Base-by-base conservation (phyloP, 1,139 yeast species). In the Geotrichum phurueaensis region DNA sequence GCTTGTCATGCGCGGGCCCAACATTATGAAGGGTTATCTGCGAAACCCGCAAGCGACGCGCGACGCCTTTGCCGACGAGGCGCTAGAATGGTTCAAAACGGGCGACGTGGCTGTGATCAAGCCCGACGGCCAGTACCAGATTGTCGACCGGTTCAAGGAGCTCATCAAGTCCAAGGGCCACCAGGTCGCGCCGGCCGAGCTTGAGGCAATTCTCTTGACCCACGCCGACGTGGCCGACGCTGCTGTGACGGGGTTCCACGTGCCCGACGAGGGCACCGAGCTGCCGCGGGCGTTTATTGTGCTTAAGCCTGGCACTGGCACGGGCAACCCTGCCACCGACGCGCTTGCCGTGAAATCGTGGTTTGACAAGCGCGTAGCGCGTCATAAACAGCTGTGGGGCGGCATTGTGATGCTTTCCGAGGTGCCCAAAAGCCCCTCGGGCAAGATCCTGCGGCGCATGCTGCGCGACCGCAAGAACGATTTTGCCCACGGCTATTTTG, bases 161-260 rank as follows among this genome's bases (percentile, higher is more conserved):
- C 84, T 87, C 73, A 88, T 87, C 79, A 87, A 88, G 73, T 78
- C 89, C 9, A 92, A 88, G 74, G 95, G 94, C 62, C 92, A 87
- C 71, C 89, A 88, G 71, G 85, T 88, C 45, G 86, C 94, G 0
- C 94, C 95, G 1, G 95, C 89, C 64, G 87, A 84, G 71, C 82
- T 88, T 58, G 95, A 88, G 70, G 86, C 84, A 65, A 73, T 79
- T 23, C 83, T 87, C 64, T 75, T 87, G 51, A 76, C 85, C 10
- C 69, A 72, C 60, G 70, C 72, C n/a, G 61, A 63, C 22, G 74
- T 75, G 13, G 65, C 65, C 3, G 78, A 75, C 61, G 69, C 67
- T 1, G 78, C 78, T 0, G 78, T 75, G 5, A 68, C 69, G 49
- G 78, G 78, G 6, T 68, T 72, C 27, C 63, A 62, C 58, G 69